A percentile compares a stretch with the other conserved stretches of the same genome.
Evolutionary conservation across 257 asterid species (phyloP).

Genomic region (Primulina tabacum): DNA sequence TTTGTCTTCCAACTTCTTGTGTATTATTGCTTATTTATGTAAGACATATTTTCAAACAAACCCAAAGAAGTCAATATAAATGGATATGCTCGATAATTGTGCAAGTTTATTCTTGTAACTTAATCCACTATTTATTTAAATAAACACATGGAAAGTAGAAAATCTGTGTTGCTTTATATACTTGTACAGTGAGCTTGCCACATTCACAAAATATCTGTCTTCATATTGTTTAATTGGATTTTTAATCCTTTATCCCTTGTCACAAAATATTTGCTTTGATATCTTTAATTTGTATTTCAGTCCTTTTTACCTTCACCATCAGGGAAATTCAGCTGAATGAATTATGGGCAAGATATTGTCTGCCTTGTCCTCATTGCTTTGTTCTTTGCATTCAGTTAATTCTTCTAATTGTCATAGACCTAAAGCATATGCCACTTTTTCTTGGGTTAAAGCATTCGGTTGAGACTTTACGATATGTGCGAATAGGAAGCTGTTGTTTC

Average conservation of each 20-base stretch:
- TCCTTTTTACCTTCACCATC: not conserved
- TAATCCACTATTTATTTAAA: not conserved
- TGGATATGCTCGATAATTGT: not conserved
- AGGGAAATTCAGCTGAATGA: not conserved
- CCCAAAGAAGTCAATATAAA: not conserved
- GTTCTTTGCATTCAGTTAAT: not conserved
- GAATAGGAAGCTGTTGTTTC: slow-evolving; percentile 10
- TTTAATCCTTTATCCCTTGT: not conserved
- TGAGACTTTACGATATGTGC: not conserved
- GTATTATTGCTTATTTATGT: not conserved
- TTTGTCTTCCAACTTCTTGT: not conserved
- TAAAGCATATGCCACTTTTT: not conserved
- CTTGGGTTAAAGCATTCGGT: slow-evolving; percentile 1
- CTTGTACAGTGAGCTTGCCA: not conserved
- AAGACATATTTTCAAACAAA: too few species aligned
- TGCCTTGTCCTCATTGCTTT: not conserved
- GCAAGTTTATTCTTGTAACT: not conserved
- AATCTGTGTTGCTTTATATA: not conserved
- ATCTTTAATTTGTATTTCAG: too few species aligned
- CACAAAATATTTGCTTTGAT: not conserved
- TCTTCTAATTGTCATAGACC: not conserved
- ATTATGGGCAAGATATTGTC: not conserved
- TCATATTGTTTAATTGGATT: not conserved
- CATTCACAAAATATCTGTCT: not conserved
- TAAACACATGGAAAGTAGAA: too few species aligned